Conservation (phyloP, 306 rosid genomes). For the Corylus americana region DNA sequence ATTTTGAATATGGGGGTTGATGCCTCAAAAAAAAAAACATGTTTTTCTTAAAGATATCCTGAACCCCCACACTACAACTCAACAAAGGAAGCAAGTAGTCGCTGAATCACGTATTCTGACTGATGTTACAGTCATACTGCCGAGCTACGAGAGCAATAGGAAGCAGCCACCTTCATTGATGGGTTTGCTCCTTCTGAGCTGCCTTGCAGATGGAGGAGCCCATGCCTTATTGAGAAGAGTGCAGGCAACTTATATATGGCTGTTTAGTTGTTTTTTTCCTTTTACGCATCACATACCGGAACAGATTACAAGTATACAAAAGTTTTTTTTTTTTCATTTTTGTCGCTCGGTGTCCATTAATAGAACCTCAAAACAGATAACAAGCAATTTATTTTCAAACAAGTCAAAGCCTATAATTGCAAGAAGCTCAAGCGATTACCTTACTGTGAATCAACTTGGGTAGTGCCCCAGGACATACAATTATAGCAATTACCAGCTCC, state of each 20-base stretch:
- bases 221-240: slow-evolving; percentile 30
- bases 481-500: not conserved
- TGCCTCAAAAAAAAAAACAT: slow-evolving; percentile 59
- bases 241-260: slow-evolving; percentile 11
- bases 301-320: slow-evolving; percentile 13
- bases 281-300: slow-evolving; percentile 1
- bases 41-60: slow-evolving; percentile 56
- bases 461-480: slow-evolving; percentile 7
- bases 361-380: slow-evolving; percentile 11
- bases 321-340: slow-evolving; percentile 6
- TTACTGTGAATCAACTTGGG: slow-evolving; percentile 10
- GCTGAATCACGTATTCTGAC: slow-evolving; percentile 32
- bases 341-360: not conserved
- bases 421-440: slow-evolving; percentile 18
- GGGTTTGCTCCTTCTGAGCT: slow-evolving; percentile 30
- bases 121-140: slow-evolving; percentile 23
- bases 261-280: slow-evolving; percentile 11
- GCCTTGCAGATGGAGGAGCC: slow-evolving; percentile 34
- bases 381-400: slow-evolving; percentile 16
- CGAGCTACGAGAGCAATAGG: slow-evolving; percentile 21
- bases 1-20: slow-evolving; percentile 94
- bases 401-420: slow-evolving; percentile 5
- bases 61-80: slow-evolving; percentile 69
- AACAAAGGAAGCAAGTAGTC: slow-evolving; percentile 46
- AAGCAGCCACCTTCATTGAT: slow-evolving; percentile 20